phyloP scores from a whole-genome alignment of 768 basidiomycete species.

The Lactarius psammicola region DNA sequence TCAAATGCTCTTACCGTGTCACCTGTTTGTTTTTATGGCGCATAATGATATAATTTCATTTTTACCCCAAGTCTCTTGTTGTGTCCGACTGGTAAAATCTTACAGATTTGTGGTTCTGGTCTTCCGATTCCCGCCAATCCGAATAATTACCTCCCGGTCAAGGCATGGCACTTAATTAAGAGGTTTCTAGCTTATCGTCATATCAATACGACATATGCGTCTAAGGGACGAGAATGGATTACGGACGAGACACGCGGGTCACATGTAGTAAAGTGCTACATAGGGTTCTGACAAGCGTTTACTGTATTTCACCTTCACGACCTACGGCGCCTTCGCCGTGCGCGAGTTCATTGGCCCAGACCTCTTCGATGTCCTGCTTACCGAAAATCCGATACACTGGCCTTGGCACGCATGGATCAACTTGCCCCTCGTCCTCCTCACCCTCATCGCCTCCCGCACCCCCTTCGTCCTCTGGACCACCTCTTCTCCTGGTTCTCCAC shows the following conservation, averaged over 20 bases:
- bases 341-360: constrained; percentile 68
- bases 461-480: constrained; percentile 29
- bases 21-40: constrained; percentile 7
- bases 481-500: constrained; percentile 35
- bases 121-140: no score
- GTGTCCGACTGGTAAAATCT: not conserved
- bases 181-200: not conserved
- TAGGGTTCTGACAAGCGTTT: constrained; percentile 47
- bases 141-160: not conserved
- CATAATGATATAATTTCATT: constrained; percentile 14
- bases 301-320: constrained; percentile 53
- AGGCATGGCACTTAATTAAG: not conserved
- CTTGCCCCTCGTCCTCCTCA: constrained; percentile 67
- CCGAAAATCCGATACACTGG: constrained; percentile 71
- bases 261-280: no score
- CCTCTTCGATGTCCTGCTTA: constrained; percentile 52
- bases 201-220: not conserved
- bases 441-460: constrained; percentile 59
- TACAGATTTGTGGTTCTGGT: not conserved
- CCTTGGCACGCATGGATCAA: constrained; percentile 74
- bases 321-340: constrained; percentile 72
- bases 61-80: not conserved
- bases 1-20: not conserved
- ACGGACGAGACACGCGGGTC: no score
- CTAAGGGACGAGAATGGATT: no score